A percentile compares a stretch with the other conserved stretches of the same genome.
Evolutionary conservation across 2,329 filamentous ascomycete genomes (phyloP).

Genomic region (Fusarium anguioides): DNA sequence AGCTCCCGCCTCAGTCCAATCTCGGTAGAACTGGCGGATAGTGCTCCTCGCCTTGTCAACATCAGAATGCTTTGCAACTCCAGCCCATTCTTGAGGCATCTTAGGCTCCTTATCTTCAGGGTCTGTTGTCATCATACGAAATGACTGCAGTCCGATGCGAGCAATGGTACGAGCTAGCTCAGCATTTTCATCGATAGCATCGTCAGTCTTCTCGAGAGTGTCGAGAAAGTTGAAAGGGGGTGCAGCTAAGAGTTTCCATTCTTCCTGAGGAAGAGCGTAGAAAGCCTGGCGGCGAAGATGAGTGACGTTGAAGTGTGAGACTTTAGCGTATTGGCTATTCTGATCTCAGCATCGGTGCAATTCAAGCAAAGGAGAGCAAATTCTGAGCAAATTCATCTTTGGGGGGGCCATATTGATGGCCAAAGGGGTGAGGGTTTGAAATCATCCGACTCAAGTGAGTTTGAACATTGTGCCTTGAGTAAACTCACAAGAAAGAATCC

Average conservation of each 20-base stretch:
- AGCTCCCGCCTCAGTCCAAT: constrained; percentile 86
- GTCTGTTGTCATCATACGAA: constrained; percentile 61
- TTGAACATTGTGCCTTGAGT: background rate
- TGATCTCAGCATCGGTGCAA: constrained; percentile 23
- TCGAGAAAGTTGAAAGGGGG: constrained; percentile 87
- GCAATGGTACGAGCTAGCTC: constrained; percentile 84
- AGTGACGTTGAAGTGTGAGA: constrained; percentile 89
- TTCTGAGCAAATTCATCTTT: background rate
- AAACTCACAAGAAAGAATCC: constrained; percentile 76
- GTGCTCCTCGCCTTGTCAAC: constrained; percentile 93
- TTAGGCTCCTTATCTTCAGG: constrained; percentile 54
- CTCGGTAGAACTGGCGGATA: constrained; percentile 91
- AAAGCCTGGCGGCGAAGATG: constrained; percentile 92
- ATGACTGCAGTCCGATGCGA: constrained; percentile 73
- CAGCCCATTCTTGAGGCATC: constrained; percentile 74
- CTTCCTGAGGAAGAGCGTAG: constrained; percentile 85
- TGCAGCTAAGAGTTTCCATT: constrained; percentile 84
- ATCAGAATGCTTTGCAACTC: constrained; percentile 76
- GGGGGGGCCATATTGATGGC: background rate
- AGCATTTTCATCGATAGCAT: constrained; percentile 89
- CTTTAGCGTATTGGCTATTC: constrained; percentile 81
- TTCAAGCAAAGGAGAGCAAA: accelerated
- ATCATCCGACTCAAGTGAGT: background rate
- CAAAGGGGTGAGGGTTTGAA: background rate
- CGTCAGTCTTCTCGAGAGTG: constrained; percentile 81